Conservation (phyloP, 192 early-diverging fungal genomes). For the Coemansia sp. region DNA sequence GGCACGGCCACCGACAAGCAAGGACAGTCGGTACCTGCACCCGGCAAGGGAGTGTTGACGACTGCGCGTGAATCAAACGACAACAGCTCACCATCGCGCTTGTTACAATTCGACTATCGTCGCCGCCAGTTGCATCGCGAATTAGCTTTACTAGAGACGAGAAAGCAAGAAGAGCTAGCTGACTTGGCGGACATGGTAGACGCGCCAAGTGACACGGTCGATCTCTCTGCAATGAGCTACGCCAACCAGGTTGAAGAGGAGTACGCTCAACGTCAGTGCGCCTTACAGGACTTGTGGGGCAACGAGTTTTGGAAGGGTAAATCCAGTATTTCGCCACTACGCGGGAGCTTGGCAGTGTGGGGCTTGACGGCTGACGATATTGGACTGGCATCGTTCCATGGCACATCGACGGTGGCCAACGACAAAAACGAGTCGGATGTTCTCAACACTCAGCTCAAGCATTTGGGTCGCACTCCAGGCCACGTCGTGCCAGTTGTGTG, state of each 20-base stretch:
- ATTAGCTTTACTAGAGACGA: neutral
- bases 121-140: conserved; percentile 8
- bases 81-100: conserved; percentile 20
- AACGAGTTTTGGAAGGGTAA: conserved; percentile 84
- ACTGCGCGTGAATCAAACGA: conserved; percentile 74
- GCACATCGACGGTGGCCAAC: conserved; percentile 37
- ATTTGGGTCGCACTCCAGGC: conserved; percentile 33
- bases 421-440: conserved; percentile 47
- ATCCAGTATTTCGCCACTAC: conserved; percentile 80
- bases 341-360: conserved; percentile 77
- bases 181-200: neutral
- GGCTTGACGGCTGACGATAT: conserved; percentile 35
- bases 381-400: conserved; percentile 36
- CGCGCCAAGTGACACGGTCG: neutral
- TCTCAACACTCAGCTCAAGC: conserved; percentile 32
- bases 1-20: conserved; percentile 95
- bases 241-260: neutral
- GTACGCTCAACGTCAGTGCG: neutral
- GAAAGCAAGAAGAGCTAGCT: neutral
- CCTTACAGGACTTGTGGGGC: conserved; percentile 61
- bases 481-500: conserved; percentile 33
- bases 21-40: conserved; percentile 89
- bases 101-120: conserved; percentile 11
- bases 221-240: too few species aligned
- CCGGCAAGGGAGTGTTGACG: conserved; percentile 89